Percentiles rank a stretch among this genome's conserved stretches.
These are phyloP conservation scores for Boletellus ananas DNA, from an alignment of 768 basidiomycete genomes.

Conservation along the genomic window DNA sequence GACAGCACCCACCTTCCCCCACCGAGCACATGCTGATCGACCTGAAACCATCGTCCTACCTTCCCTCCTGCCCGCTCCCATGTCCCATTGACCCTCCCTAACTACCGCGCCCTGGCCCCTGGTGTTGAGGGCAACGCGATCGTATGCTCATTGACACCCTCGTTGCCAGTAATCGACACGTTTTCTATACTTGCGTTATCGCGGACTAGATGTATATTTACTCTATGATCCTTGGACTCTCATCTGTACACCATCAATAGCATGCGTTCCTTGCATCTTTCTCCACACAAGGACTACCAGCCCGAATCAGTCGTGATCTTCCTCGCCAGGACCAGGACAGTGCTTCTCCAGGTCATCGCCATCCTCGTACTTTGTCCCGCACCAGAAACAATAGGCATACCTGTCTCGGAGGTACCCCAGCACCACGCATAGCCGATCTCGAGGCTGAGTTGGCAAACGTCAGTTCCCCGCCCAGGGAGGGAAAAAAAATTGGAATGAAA, in stretches of 20 bases:
- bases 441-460: slow-evolving; percentile 46
- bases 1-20: slow-evolving; percentile 60
- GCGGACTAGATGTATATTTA: slow-evolving; percentile 21
- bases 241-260: slow-evolving; percentile 30
- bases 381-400: slow-evolving; percentile 86
- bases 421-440: slow-evolving; percentile 63
- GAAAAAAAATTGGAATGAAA: background rate
- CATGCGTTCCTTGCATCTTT: slow-evolving; percentile 16
- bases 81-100: slow-evolving; percentile 19
- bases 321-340: slow-evolving; percentile 77
- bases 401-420: slow-evolving; percentile 69
- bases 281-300: background rate
- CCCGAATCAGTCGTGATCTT: slow-evolving; percentile 63
- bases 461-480: slow-evolving; percentile 5
- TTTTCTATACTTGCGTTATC: slow-evolving; percentile 15
- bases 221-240: slow-evolving; percentile 21
- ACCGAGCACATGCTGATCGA: slow-evolving; percentile 26
- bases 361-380: slow-evolving; percentile 70
- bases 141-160: background rate
- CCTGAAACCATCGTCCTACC: slow-evolving; percentile 44
- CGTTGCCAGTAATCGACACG: background rate
- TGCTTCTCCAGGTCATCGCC: slow-evolving; percentile 54
- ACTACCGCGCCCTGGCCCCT: background rate
- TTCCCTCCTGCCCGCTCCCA: slow-evolving; percentile 46
- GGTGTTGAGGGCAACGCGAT: background rate